These are phyloP conservation scores for Moelleriella libera DNA, from an alignment of 2,329 filamentous ascomycete genomes.

Conservation along the genomic window DNA sequence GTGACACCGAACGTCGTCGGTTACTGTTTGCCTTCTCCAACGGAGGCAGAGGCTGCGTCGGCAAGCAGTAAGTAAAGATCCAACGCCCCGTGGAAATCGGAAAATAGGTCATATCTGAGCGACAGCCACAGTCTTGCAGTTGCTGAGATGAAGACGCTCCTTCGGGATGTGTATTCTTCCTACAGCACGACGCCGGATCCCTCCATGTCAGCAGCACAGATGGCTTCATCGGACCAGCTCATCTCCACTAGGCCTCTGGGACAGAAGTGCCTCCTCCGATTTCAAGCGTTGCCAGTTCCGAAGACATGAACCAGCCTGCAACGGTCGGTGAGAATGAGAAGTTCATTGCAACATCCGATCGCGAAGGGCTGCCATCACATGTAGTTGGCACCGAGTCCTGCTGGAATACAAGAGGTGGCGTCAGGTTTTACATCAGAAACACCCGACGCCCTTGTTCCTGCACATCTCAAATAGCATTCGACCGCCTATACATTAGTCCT, in stretches of 20 bases:
- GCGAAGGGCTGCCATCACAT: too few species aligned
- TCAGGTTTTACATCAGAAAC: too few species aligned
- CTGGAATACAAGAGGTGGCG: too few species aligned
- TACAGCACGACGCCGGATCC: constrained; percentile 41
- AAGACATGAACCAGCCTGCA: not conserved
- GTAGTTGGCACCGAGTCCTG: too few species aligned
- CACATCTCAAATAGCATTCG: too few species aligned
- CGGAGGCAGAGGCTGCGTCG: constrained; percentile 51
- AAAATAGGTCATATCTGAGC: not conserved
- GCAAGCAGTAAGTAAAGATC: constrained; percentile 46
- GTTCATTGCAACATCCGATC: too few species aligned
- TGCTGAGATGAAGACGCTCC: constrained; percentile 52
- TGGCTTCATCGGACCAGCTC: constrained; percentile 53
- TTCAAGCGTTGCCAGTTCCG: constrained; percentile 19
- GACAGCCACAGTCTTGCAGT: constrained; percentile 33
- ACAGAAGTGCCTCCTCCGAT: constrained; percentile 42
- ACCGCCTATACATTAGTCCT: too few species aligned
- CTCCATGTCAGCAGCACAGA: constrained; percentile 38
- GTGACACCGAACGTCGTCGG: constrained; percentile 55
- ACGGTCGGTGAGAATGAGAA: too few species aligned
- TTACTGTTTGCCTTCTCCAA: constrained; percentile 52
- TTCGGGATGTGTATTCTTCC: constrained; percentile 46
- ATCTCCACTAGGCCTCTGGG: constrained; percentile 50
- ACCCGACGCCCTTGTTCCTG: too few species aligned
- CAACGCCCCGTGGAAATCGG: not conserved